phyloP scores from a whole-genome alignment of 2,329 filamentous ascomycete genomes.

The Botrytis porri region DNA sequence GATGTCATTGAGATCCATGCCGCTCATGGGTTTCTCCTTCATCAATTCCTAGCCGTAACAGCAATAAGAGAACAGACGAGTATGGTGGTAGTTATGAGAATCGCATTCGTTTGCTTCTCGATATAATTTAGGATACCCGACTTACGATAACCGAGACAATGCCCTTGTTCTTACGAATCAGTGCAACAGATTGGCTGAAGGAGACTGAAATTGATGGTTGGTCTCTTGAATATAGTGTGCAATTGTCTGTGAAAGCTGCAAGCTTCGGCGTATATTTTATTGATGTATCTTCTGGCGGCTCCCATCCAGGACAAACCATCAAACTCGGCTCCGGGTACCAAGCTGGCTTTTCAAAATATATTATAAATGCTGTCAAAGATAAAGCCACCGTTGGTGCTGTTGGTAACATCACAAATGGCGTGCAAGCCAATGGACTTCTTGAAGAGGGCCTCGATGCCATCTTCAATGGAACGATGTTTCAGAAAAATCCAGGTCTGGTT shows the following conservation, averaged over 20 bases:
- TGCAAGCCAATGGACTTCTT: slow-evolving; percentile 48
- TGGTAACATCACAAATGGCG: slow-evolving; percentile 47
- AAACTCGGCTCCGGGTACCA: slow-evolving; percentile 64
- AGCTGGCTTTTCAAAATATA: slow-evolving; percentile 63
- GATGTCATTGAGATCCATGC: slow-evolving; percentile 79
- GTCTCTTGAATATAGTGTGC: slow-evolving; percentile 61
- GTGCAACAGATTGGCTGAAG: slow-evolving; percentile 72
- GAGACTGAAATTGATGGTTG: slow-evolving; percentile 55
- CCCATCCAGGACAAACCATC: slow-evolving; percentile 57
- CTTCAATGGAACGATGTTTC: slow-evolving; percentile 52
- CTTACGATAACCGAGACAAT: slow-evolving; percentile 61
- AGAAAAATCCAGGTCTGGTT: slow-evolving; percentile 54
- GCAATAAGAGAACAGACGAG: slow-evolving; percentile 67
- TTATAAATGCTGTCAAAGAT: slow-evolving; percentile 69
- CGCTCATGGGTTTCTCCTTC: slow-evolving; percentile 76
- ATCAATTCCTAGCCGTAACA: slow-evolving; percentile 66
- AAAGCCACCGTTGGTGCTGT: slow-evolving; percentile 48
- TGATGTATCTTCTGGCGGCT: slow-evolving; percentile 68
- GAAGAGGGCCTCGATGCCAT: slow-evolving; percentile 49
- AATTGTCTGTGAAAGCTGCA: slow-evolving; percentile 61
- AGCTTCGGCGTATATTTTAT: slow-evolving; percentile 69
- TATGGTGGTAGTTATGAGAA: slow-evolving; percentile 73
- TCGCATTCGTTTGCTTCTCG: slow-evolving; percentile 63
- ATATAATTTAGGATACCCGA: slow-evolving; percentile 62
- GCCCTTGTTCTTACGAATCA: slow-evolving; percentile 71